Conservation (phyloP, 139 green algal species). For the Eudorina sp. region DNA sequence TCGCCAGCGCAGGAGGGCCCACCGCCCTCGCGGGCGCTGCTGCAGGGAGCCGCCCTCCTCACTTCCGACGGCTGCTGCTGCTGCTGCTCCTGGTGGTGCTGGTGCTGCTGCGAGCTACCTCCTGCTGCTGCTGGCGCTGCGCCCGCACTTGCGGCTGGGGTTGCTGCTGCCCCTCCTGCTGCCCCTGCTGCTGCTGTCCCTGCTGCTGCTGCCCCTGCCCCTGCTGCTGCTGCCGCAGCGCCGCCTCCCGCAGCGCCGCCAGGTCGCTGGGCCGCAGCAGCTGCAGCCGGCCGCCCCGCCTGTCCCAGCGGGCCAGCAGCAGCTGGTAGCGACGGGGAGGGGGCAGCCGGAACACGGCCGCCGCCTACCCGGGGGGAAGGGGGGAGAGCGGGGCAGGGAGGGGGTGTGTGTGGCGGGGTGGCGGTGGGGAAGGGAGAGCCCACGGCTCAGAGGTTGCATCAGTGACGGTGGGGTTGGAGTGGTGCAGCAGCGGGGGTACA, state of each 20-base stretch:
- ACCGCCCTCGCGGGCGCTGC: too few relatives aligned
- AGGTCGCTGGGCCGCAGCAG: slow-evolving; percentile 1
- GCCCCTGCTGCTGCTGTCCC: too few relatives aligned
- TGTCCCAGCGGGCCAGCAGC: background rate
- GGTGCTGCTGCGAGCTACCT: too few relatives aligned
- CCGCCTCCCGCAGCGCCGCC: background rate
- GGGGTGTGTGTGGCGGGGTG: background rate
- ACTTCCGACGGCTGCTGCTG: too few relatives aligned
- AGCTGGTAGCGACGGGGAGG: background rate
- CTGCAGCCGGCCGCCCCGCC: background rate
- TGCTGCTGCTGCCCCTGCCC: too few relatives aligned
- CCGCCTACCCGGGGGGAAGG: background rate
- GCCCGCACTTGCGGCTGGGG: too few relatives aligned
- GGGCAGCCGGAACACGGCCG: background rate
- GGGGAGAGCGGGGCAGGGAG: background rate
- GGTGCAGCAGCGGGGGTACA: background rate
- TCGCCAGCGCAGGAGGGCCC: too few relatives aligned
- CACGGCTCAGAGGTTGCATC: background rate
- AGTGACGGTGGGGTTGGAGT: background rate
- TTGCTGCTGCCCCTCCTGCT: too few relatives aligned
- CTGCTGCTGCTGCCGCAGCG: too few relatives aligned
- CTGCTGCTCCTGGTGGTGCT: too few relatives aligned
- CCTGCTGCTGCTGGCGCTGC: too few relatives aligned
- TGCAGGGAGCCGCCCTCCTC: too few relatives aligned
- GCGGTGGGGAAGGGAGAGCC: background rate